Base-by-base conservation (phyloP, 805 yeast species). In the Suhomyces sp. region DNA sequence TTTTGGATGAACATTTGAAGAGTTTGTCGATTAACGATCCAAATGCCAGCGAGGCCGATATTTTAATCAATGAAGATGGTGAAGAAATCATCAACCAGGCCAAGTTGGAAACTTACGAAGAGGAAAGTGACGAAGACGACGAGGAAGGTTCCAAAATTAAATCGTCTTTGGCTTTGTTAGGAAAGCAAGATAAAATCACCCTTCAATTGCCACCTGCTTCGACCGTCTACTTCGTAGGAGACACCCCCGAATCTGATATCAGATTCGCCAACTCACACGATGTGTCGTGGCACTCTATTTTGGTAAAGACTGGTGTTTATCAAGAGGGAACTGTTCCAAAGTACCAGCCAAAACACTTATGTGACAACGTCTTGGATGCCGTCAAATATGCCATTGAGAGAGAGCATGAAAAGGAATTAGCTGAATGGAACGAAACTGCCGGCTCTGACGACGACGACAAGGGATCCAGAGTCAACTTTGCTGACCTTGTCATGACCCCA, bases 251-350 rank as follows among this genome's bases (percentile, higher is more conserved):
- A 71, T 85, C 92, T 6, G 96, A 88, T 67, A 88, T 88, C 57
- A 77, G 94, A 67, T 89, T 89, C 72, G 96, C 96, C 49, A 88
- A 88, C 72, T 84, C 91, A 17, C 93, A 87, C 69, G 94, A 88
- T 65, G 82, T 82, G 54, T 83, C 90, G 27, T 88, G 96, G 96
- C 84, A 79, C 69, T 87, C 96, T 24, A 88, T 89, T 53, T 76
- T 88, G 62, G 96, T 88, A 39, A 86, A 88, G 69, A 88, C 96
- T 37, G 96, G 96, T 66, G 96, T 88, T 52, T 88, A 87, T 69
- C 84, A 87, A 69, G 89, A 80, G 44, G 92, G 93, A 19, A 84
- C 93, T 7, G 79, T 69, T 19, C 96, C 96, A 19, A 86, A 84
- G 62, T 87, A 89, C 67, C 78, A 81, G 65, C 96, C 96, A 53